Evolutionary conservation across 139 green algal genomes (phyloP), one percentile per base, ranked within the genome.

Genomic region (Asterochloris erici): DNA sequence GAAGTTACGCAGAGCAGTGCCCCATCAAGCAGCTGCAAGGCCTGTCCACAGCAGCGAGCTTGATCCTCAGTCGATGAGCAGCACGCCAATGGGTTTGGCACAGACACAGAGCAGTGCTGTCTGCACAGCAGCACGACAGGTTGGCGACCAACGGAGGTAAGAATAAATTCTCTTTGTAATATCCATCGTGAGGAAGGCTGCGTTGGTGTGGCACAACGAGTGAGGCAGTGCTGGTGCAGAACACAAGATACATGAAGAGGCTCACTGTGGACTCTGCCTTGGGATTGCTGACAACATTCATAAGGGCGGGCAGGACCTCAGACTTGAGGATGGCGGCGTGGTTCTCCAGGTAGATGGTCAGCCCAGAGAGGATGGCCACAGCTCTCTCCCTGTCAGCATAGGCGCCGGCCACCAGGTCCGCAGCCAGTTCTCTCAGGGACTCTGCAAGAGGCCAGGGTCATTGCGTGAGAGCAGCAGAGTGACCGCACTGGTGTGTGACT

Each of bases 261-360:
- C 61, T 69, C 47, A 80, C 76, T n/a, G 68, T 78, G 73, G 54
- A 68, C 54, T 80, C 63, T 11, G 74, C 73, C 64, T 73, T 54
- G 27, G 78, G 16, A 27, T 86, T 74, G 38, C 62, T 54, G 26
- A 86, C 71, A 63, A 71, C 26, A 1, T 47, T 62, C 68, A 86
- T 82, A 9, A 86, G 63, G 19, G 78, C 78, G 17, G 73, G 63
- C 60, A 86, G 28, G 13, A 86, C 71, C 29, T 73, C 83, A 19
- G 83, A 68, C 27, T 73, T 24, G 28, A 83, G 64, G 23, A 86
- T 24, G 28, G 80, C 83, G 9, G 76, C 29, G 28, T 86, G 83
- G 63, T 86, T 71, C 61, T 86, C 83, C 75, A 86, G 60, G 63
- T 83, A 86, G 24, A 83, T 29, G 14, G 83, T 86, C 68, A 86